Conservation (phyloP, 768 basidiomycete species). For the Cystobasidium onofrii region DNA sequence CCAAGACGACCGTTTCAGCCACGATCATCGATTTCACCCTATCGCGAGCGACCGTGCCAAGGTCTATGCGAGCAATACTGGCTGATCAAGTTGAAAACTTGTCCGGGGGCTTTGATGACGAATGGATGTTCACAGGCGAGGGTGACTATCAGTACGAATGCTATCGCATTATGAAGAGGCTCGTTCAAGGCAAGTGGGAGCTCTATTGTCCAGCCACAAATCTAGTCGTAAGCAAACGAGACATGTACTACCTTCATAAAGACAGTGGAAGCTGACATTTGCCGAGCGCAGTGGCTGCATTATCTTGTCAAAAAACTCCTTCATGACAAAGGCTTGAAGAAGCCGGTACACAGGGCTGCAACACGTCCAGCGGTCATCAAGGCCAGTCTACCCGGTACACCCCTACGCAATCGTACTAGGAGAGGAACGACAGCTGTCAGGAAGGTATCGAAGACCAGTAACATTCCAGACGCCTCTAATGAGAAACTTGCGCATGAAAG, state of each 20-base stretch:
- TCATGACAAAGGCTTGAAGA: slow-evolving; percentile 55
- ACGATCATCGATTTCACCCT: slow-evolving; percentile 93
- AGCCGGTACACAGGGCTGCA: not conserved
- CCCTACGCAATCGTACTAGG: not conserved
- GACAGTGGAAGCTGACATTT: not conserved
- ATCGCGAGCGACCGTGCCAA: slow-evolving; percentile 54
- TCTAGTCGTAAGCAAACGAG: slow-evolving; percentile 65
- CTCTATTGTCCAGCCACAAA: slow-evolving; percentile 74
- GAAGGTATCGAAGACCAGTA: not conserved
- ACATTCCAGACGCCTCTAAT: too few species aligned
- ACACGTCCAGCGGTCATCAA: not conserved
- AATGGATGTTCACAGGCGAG: slow-evolving; percentile 86
- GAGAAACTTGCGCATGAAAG: slow-evolving; percentile 19
- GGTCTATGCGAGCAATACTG: slow-evolving; percentile 39
- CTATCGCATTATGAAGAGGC: slow-evolving; percentile 73
- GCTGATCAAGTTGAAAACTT: slow-evolving; percentile 56
- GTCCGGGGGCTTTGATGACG: slow-evolving; percentile 56
- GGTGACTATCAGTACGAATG: slow-evolving; percentile 92
- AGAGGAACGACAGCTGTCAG: not conserved
- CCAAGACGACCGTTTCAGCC: slow-evolving; percentile 58
- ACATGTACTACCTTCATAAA: not conserved
- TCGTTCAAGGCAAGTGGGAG: slow-evolving; percentile 62
- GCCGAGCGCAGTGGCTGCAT: slow-evolving; percentile 68
- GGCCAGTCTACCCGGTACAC: not conserved
- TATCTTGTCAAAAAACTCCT: slow-evolving; percentile 70